Evolutionary conservation across 345 rosid genomes (phyloP).

Genomic region (Pelargonium nanum): DNA sequence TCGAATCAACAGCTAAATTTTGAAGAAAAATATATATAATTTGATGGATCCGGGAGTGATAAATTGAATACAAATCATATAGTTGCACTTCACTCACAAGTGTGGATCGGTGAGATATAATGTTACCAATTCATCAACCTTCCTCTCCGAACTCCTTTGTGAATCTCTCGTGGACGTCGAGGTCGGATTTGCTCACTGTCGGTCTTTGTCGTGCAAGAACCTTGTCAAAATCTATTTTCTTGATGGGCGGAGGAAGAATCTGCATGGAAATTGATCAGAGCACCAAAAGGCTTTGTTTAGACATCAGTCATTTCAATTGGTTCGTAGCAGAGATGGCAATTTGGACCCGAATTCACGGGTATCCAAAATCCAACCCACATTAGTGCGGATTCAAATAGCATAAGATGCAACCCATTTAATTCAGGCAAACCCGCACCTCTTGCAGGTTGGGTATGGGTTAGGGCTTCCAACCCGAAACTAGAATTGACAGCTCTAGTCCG

Average conservation of each 20-base stretch:
- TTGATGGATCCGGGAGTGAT: slow-evolving; percentile 18
- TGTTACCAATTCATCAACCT: slow-evolving; percentile 35
- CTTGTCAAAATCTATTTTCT: slow-evolving; percentile 75
- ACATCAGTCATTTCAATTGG: too few species aligned
- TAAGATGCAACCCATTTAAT: too few species aligned
- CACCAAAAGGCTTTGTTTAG: too few species aligned
- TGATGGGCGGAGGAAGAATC: slow-evolving; percentile 87
- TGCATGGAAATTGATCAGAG: slow-evolving; percentile 13
- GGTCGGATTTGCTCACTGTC: slow-evolving; percentile 80
- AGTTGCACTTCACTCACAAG: slow-evolving; percentile 1
- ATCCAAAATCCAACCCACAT: too few species aligned
- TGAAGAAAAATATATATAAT: slow-evolving; percentile 15
- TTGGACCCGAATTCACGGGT: too few species aligned
- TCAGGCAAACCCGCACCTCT: too few species aligned
- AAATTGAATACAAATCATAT: slow-evolving; percentile 30
- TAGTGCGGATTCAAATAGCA: too few species aligned
- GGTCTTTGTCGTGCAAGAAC: slow-evolving; percentile 91
- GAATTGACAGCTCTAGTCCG: too few species aligned
- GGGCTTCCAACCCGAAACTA: too few species aligned
- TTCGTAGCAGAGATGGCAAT: too few species aligned
- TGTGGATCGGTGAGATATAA: slow-evolving; percentile 6
- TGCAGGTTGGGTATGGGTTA: too few species aligned
- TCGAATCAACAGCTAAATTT: too few species aligned
- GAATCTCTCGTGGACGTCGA: slow-evolving; percentile 93
- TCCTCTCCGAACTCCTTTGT: slow-evolving; percentile 97